Evolutionary conservation across 1,139 yeast species (phyloP), one percentile per base, ranked within the genome.

Genomic region (Casaregolazyma suthepensis): DNA sequence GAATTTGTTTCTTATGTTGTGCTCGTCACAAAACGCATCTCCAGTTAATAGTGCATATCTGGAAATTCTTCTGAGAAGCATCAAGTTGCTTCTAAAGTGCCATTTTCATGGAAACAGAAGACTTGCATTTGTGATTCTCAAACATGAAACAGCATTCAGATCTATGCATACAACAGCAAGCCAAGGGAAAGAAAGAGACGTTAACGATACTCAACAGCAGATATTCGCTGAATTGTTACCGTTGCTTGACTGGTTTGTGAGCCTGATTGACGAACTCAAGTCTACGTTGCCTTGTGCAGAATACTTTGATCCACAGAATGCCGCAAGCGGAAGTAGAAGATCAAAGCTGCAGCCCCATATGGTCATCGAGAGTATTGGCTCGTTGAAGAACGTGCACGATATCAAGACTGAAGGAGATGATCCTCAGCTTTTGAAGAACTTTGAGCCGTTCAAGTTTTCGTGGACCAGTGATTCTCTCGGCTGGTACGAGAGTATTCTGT

Each of bases 401-500:
- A 53, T 63, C n/a, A 53, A 57, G 43, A 52, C 60, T 17, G 54
- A 54, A n/a, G 53, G 60, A n/a, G 54, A 53, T 42, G 59, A 54
- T 26, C 61, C 63, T 3, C n/a, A 40, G 1, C 10, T 26, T 5
- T 19, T n/a, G 18, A 6, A 17, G 23, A 61, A 63, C 1, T 74
- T 81, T 52, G 80, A 79, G 52, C 77, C 77, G 2, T 71, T 85
- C 57, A 71, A 67, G 52, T 83, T 87, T 58, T 67, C 70, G 12
- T 86, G 96, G 93, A 78, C 80, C 46, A 72, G 73, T 46, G 62
- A 77, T 7, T 81, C 93, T 0, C 72, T 87, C 42, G 90, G 91
- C 0, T 89, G 96, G 96, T 84, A 87, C 65, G 75, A 79, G 46
- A 79, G 87, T 13, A 71, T 86, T 15, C 64, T 87, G 37, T 87